Conservation (phyloP, 139 green algal genomes). For the Limnomonas spitsbergensis region DNA sequence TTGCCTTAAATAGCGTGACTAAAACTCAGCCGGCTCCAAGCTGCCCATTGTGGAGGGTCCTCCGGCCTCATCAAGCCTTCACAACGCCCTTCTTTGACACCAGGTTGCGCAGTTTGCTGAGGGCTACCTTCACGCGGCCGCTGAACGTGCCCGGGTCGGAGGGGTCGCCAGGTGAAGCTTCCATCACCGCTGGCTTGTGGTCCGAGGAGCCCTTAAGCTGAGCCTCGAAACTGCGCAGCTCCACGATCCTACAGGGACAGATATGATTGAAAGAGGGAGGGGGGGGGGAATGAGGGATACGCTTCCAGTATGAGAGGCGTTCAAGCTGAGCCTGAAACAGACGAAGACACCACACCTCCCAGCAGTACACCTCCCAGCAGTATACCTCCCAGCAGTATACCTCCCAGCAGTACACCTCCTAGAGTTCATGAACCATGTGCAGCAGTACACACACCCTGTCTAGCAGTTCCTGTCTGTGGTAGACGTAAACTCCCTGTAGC, state of each 20-base stretch:
- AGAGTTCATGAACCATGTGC: not conserved
- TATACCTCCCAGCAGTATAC: not conserved
- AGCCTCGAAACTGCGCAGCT: constrained; percentile 12
- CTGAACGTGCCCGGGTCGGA: not conserved
- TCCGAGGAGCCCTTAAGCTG: not conserved
- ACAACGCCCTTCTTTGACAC: not conserved
- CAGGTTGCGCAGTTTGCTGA: not conserved
- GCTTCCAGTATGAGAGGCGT: not conserved
- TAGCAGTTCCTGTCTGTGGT: not conserved
- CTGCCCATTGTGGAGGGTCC: too few relatives aligned
- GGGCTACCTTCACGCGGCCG: not conserved
- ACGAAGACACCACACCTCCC: too few relatives aligned
- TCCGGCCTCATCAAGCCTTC: not conserved
- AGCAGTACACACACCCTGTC: not conserved
- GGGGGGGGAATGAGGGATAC: not conserved
- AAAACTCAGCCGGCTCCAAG: too few relatives aligned
- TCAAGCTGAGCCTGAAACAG: not conserved
- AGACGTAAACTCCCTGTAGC: not conserved
- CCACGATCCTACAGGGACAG: not conserved
- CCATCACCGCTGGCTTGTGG: not conserved
- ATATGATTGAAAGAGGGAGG: too few relatives aligned
- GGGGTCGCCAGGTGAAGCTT: not conserved
- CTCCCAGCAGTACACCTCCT: not conserved
- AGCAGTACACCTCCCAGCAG: too few relatives aligned
- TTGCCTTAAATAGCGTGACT: too few relatives aligned